phyloP scores from a whole-genome alignment of 176 grass and related monocot species.

The Oryza punctata region DNA sequence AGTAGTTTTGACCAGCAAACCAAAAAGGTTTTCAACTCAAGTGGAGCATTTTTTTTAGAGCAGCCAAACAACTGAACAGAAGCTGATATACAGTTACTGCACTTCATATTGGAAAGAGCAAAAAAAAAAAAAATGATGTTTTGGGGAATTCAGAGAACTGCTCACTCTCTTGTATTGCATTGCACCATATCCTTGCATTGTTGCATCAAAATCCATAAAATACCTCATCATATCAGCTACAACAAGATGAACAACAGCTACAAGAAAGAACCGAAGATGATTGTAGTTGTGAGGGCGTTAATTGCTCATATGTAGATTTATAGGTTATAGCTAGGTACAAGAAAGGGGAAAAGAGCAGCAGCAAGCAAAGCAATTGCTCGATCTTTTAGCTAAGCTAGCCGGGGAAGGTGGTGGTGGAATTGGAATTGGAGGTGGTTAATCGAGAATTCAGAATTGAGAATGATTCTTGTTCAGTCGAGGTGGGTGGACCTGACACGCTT shows the following conservation, averaged over 20 bases:
- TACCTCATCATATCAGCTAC: not conserved
- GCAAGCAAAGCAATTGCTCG: not conserved
- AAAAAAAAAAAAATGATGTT: not conserved
- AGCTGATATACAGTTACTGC: no score
- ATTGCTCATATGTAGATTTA: constrained; percentile 27
- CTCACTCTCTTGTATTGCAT: constrained; percentile 29
- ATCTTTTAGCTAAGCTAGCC: not conserved
- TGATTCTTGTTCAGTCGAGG: constrained; percentile 21
- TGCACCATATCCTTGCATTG: constrained; percentile 17
- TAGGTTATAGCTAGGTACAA: not conserved
- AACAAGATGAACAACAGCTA: constrained; percentile 19
- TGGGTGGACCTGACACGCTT: constrained; percentile 61
- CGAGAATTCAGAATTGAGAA: not conserved
- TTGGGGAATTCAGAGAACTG: constrained; percentile 3
- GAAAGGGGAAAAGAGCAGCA: not conserved
- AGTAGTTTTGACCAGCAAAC: not conserved
- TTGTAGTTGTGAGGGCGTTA: constrained; percentile 12
- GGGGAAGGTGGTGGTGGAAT: no score
- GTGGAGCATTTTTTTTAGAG: not conserved
- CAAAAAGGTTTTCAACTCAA: constrained; percentile 10
- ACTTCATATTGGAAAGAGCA: not conserved
- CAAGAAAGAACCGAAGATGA: constrained; percentile 8
- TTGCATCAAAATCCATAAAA: constrained; percentile 13
- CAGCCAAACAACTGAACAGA: not conserved
- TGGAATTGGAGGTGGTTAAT: not conserved